Base-by-base conservation (phyloP, 176 grass and related monocot species). In the Ananas comosus region DNA sequence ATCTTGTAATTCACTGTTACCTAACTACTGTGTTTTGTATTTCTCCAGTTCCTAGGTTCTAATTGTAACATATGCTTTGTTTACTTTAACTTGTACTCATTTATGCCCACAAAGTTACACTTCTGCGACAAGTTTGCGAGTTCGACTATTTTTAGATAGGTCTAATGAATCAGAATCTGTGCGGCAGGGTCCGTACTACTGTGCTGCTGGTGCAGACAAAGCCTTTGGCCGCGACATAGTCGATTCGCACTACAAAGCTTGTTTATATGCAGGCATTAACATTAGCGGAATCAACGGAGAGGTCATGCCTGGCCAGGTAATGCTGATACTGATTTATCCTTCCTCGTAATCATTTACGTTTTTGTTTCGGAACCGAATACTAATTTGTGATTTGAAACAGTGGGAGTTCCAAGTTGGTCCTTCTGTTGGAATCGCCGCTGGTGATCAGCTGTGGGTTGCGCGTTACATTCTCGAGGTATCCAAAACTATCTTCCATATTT, bases 321-420 rank as follows among this genome's bases (percentile, higher is more conserved):
- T 21, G 19, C 19, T 14, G 14, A 19, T 59, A 59, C 5, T 17
- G 12, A 56, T 56, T n/a, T 56, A 42, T 42, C 33, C 33, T 56
- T 56, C 53, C 53, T 56, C 11, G 18, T 27, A 48, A 1, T 12
- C 11, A 56, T 57, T 59, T 56, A 7, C 5, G 54, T 17, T 42
- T 42, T 42, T 8, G 9, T 3, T 19, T 59, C 10, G 54, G 4
- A 9, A 58, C 4, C 16, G 7, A 58, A 19, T 58, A 17, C 12
- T 58, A 58, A 58, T 58, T 8, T 9, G 54, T 18, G 54, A 17
- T 10, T 59, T 24, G n/a, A 77, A 77, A 67, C 72, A 99, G 95
- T 99, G 95, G 95, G 95, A 99, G 66, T 99, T 91, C 72, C 95
- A 94, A 94, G 85, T 99, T 24, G 95, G 95, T 13, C 95, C 95